Evolutionary conservation across 495 filamentous ascomycete genomes (phyloP), one percentile per base, ranked within the genome.

Genomic region (Chaetomium fimeti): DNA sequence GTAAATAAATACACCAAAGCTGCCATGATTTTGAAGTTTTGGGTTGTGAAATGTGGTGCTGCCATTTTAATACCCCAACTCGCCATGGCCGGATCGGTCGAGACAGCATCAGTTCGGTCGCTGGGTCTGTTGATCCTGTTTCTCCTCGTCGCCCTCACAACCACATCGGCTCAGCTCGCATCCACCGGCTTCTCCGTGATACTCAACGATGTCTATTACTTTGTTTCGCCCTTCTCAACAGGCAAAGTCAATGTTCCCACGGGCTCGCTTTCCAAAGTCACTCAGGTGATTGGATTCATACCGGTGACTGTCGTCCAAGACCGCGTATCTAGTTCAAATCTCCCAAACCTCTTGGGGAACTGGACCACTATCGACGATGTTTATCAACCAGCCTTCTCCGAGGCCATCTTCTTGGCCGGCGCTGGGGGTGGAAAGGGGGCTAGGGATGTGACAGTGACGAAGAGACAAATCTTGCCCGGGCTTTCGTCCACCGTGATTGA

Each of bases 161-260:
- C 58, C 0, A 61, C 58, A n/a, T 56, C 64, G 0, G 65, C 69
- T 24, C 38, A 65, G 38, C 63, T 75, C 62, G 53, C 63, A 24
- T 66, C 75, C 7, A 80, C 74, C 9, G 80, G 80, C 29, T 70
- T 74, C 12, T 75, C 81, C 0, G 71, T 80, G 20, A 68, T 67
- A 1, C 55, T 83, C 52, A 75, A 82, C 67, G 71, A 72, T 29
- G 71, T 83, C 38, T 64, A 73, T 20, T 83, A 81, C 62, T 83
- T 76, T 57, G 68, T 78, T 57, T 69, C 71, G 2, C 68, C 67
- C 27, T 73, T 64, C 64, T 64, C 74, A 40, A 69, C 72, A 27
- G 63, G 68, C 47, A 69, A 69, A 13, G 60, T 75, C 51, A 7
- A 45, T 60, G 40, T 66, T 62, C 51, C 25, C 9, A 25, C 18